Conservation (phyloP, 768 basidiomycete genomes). For the Lactifluus hygrophoroides region DNA sequence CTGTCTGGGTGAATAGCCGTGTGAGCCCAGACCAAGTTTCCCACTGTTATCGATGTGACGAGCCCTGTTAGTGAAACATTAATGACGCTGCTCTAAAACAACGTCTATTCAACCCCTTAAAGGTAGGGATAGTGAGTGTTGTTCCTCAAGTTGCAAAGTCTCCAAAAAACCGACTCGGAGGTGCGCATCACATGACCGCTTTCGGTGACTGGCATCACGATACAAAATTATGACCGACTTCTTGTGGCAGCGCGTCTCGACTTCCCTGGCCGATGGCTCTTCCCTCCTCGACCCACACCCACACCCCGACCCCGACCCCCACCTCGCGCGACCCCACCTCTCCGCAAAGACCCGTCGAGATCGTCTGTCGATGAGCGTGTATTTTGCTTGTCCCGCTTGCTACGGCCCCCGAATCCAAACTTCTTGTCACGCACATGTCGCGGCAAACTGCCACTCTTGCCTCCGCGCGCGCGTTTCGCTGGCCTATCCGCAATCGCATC, state of each 20-base stretch:
- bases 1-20: neutral
- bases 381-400: constrained; percentile 70
- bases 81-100: neutral
- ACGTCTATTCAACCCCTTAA: too few species aligned
- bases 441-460: constrained; percentile 31
- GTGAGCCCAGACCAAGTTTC: neutral
- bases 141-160: too few species aligned
- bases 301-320: constrained; percentile 27
- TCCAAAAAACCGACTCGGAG: too few species aligned
- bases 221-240: constrained; percentile 21
- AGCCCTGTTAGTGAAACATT: too few species aligned
- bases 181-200: neutral
- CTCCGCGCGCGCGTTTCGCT: constrained; percentile 41
- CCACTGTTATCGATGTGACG: neutral
- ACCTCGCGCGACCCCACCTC: constrained; percentile 25
- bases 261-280: constrained; percentile 50
- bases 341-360: constrained; percentile 38
- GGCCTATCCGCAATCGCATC: constrained; percentile 76
- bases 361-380: constrained; percentile 73
- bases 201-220: too few species aligned
- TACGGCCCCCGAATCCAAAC: constrained; percentile 71
- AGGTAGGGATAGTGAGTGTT: too few species aligned
- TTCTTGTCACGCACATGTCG: constrained; percentile 66
- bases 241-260: constrained; percentile 40
- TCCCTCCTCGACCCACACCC: constrained; percentile 3